Evolutionary conservation across 1,139 yeast species (phyloP).

Genomic region (Hyphopichia khmerensis): DNA sequence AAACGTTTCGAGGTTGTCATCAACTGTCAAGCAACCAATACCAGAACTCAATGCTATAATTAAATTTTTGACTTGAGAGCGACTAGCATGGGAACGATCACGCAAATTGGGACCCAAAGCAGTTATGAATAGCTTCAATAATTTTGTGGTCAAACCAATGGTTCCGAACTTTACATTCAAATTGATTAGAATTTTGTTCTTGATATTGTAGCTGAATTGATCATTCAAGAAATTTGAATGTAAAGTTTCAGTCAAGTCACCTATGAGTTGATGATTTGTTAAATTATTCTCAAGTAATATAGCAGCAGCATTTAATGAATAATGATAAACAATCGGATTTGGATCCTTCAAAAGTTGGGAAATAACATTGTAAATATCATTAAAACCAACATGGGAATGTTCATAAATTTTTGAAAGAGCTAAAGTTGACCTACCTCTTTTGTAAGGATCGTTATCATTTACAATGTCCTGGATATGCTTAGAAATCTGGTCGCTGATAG

Average conservation of each 20-base stretch:
- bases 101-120: conserved; percentile 41
- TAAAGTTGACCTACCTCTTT: conserved; percentile 64
- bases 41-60: conserved; percentile 32
- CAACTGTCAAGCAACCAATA: conserved; percentile 29
- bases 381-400: conserved; percentile 30
- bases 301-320: conserved; percentile 62
- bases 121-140: conserved; percentile 33
- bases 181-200: conserved; percentile 25
- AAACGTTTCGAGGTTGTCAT: conserved; percentile 28
- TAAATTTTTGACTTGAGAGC: conserved; percentile 25
- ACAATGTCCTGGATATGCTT: conserved; percentile 62
- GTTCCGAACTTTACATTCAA: conserved; percentile 29
- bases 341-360: conserved; percentile 72
- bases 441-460: conserved; percentile 47
- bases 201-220: conserved; percentile 46
- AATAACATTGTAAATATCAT: conserved; percentile 54
- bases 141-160: conserved; percentile 19
- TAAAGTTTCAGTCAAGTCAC: conserved; percentile 45
- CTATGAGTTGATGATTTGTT: conserved; percentile 47
- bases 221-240: conserved; percentile 47
- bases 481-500: conserved; percentile 49
- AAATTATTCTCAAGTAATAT: conserved; percentile 56
- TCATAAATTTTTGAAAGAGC: conserved; percentile 61
- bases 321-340: conserved; percentile 77
- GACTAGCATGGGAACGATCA: conserved; percentile 19